Conservation (phyloP, 257 asterid genomes). For the Perilla frutescens region DNA sequence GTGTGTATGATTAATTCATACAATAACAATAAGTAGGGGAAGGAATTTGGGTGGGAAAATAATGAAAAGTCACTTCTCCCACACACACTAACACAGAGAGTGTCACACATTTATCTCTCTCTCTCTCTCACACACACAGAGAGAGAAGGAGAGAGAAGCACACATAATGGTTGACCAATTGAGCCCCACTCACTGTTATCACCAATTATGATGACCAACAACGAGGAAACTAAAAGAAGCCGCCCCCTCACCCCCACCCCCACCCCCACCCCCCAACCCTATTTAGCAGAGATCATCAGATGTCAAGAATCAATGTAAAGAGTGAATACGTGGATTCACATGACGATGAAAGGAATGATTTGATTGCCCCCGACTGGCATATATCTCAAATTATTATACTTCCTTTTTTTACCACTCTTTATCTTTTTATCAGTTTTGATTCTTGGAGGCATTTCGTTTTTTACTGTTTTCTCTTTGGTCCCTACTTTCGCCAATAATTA, state of each 20-base stretch:
- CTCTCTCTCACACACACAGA: no score
- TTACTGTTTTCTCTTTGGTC: no score
- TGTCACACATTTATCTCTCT: no score
- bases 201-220: slow-evolving; percentile 46
- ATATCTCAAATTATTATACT: no score
- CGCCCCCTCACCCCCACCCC: slow-evolving; percentile 12
- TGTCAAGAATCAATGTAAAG: slow-evolving; percentile 28
- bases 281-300: slow-evolving; percentile 23
- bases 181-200: slow-evolving; percentile 46
- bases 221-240: slow-evolving; percentile 45
- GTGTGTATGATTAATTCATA: slow-evolving; percentile 47
- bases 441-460: slow-evolving; percentile 6
- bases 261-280: neutral
- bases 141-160: neutral
- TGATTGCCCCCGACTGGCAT: slow-evolving; percentile 20
- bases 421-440: slow-evolving; percentile 20
- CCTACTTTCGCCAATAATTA: no score
- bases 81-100: slow-evolving; percentile 5
- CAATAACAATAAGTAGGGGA: slow-evolving; percentile 42
- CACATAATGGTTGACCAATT: slow-evolving; percentile 41
- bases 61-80: slow-evolving; percentile 44
- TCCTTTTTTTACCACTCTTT: slow-evolving; percentile 25
- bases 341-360: slow-evolving; percentile 49
- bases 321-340: slow-evolving; percentile 45
- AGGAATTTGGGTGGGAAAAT: slow-evolving; percentile 46